A percentile compares a stretch with the other conserved stretches of the same genome.
These are phyloP conservation scores for Primulina tabacum DNA, from an alignment of 257 asterid species.

Conservation along the genomic window DNA sequence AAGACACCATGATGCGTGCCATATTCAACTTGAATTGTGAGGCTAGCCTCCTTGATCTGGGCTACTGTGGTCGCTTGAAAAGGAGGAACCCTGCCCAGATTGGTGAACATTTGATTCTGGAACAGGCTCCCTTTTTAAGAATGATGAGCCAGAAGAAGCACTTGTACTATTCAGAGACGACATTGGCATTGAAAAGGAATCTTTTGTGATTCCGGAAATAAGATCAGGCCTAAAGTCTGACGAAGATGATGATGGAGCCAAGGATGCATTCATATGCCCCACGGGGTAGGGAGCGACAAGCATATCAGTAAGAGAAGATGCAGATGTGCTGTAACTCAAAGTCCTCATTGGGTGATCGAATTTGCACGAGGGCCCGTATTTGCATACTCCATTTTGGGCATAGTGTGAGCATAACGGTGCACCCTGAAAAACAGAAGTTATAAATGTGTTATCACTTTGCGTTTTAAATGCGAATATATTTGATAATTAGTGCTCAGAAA, in stretches of 20 bases:
- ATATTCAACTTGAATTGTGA: slow-evolving; percentile 26
- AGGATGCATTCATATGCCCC: slow-evolving; percentile 38
- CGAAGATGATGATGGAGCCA: slow-evolving; percentile 70
- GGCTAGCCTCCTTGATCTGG: slow-evolving; percentile 26
- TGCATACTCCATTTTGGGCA: slow-evolving; percentile 79
- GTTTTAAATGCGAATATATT: not conserved
- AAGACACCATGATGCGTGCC: not conserved
- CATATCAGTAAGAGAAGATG: slow-evolving; percentile 90
- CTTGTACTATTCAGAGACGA: slow-evolving; percentile 41
- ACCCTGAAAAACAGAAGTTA: slow-evolving; percentile 50
- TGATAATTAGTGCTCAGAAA: not conserved
- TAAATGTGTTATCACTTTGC: not conserved
- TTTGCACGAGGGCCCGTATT: slow-evolving; percentile 80
- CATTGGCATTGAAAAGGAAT: slow-evolving; percentile 33
- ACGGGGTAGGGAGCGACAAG: slow-evolving; percentile 52
- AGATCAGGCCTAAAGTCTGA: slow-evolving; percentile 49
- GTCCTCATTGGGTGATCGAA: slow-evolving; percentile 81
- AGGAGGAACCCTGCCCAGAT: slow-evolving; percentile 36
- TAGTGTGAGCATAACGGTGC: slow-evolving; percentile 79
- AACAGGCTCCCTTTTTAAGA: slow-evolving; percentile 40
- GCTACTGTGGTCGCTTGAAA: slow-evolving; percentile 32
- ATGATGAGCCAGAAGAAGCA: slow-evolving; percentile 44
- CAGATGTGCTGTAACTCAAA: slow-evolving; percentile 76
- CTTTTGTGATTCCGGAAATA: slow-evolving; percentile 36
- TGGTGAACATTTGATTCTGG: slow-evolving; percentile 41